Base-by-base conservation (phyloP, 2,329 filamentous ascomycete genomes). In the Fusarium transvaalense region DNA sequence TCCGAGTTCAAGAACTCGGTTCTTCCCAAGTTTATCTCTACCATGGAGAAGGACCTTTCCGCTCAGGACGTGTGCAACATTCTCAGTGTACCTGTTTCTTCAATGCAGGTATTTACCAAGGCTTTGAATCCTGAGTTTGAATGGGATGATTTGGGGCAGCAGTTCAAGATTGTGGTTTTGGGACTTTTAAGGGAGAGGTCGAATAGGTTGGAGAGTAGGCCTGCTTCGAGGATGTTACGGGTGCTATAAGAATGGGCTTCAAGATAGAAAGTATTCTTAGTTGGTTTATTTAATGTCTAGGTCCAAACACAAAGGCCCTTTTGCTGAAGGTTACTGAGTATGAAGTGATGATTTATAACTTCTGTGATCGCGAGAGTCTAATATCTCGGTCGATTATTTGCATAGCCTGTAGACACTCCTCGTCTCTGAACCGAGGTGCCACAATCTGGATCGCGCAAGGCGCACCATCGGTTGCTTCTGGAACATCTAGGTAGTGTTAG, bases 371-470 rank as follows among this genome's bases (percentile, higher is more conserved):
- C 0, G 43, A 23, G 0, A 21, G 3, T 17, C 21, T 43, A 5
- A 69, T 59, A 6, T 54, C 45, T 23, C 53, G 56, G 1, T 73
- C 71, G 2, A 73, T 58, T 10, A 71, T 66, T 0, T 39, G 29
- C 71, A 73, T 73, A 1, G 71, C 71, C 8, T 35, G 57, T 3
- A 73, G 25, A 17, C 71, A 73, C 27, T 73, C 71, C 10, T 73
- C 71, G 9, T 73, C 71, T n/a, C 59, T 64, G 5, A 61, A 73
- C 0, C 66, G 51, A 0, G 71, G 68, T 0, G 71, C 66, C 4
- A 73, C 55, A 1, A 73, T 56, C 32, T 73, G 71, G 0, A 73
- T 50, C 1, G 71, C 54, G 0, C 63, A 69, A 0, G 71, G 71
- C 2, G 71, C 71, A 6, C 71, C 71, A 1, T 73, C 46, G 0